A percentile compares a stretch with the other conserved stretches of the same genome.
Conservation (phyloP, 306 rosid species). For the Leucaena leucocephala region DNA sequence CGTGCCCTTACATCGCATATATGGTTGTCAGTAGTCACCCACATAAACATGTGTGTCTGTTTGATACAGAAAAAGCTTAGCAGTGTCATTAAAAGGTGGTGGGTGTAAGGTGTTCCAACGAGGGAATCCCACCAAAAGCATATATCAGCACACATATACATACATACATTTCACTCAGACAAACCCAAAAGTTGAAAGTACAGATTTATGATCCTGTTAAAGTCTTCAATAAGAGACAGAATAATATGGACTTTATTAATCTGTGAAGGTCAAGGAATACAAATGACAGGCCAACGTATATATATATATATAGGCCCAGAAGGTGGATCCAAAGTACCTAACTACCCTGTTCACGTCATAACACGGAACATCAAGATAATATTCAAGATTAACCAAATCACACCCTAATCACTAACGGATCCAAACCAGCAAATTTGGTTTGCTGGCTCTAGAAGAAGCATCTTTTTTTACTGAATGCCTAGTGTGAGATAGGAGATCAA, state of each 20-base stretch:
- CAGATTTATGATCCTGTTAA: no score
- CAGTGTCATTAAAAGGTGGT: conserved; percentile 27
- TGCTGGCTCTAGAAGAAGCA: conserved; percentile 40
- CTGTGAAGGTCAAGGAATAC: no score
- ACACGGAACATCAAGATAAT: no score
- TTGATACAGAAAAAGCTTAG: conserved; percentile 6
- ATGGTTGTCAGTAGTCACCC: background rate
- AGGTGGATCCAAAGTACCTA: no score
- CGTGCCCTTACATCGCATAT: background rate
- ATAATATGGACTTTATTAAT: no score
- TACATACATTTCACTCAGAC: conserved; percentile 5
- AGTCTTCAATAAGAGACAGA: no score
- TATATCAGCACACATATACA: conserved; percentile 20
- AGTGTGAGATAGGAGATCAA: conserved; percentile 14
- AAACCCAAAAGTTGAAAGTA: conserved; percentile 19
- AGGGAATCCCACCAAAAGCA: conserved; percentile 33
- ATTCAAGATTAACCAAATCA: no score
- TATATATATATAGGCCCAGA: background rate
- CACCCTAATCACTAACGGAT: background rate
- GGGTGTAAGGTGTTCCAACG: conserved; percentile 24
- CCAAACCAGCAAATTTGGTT: conserved; percentile 36
- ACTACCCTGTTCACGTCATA: no score
- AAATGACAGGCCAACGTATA: no score
- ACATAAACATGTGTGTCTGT: background rate
- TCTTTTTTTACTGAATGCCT: conserved; percentile 27